Conservation (phyloP, 2,329 filamentous ascomycete genomes). For the Botrytis paeoniae region DNA sequence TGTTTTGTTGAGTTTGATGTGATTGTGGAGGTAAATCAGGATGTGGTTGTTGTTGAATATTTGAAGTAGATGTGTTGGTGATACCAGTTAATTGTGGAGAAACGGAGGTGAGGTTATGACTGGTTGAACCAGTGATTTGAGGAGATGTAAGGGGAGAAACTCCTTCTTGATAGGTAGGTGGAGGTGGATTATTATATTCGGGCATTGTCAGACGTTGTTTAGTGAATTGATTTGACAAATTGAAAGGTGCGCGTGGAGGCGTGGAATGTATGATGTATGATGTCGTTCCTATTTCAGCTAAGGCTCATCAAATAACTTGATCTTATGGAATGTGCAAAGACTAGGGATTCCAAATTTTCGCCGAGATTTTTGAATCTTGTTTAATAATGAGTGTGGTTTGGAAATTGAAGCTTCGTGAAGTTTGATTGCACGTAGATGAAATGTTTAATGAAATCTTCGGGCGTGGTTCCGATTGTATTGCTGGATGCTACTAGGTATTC, state of each 20-base stretch:
- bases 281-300: not conserved
- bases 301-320: not conserved
- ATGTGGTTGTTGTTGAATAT: constrained; percentile 13
- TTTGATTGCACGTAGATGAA: constrained; percentile 1
- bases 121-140: not conserved
- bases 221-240: not conserved
- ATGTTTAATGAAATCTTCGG: not conserved
- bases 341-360: not conserved
- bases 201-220: not conserved
- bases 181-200: constrained; percentile 1
- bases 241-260: not conserved
- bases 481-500: not conserved
- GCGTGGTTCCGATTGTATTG: not conserved
- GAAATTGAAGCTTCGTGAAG: not conserved
- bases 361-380: constrained; percentile 1
- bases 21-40: not conserved
- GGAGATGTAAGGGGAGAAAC: constrained; percentile 12
- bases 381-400: not conserved
- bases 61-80: not conserved
- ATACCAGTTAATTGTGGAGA: constrained; percentile 12
- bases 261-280: constrained; percentile 9
- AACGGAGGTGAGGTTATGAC: not conserved
- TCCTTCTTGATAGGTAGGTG: not conserved
- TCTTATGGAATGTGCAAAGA: not conserved
- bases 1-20: not conserved